Evolutionary conservation across 2,329 filamentous ascomycete genomes (phyloP), one percentile per base, ranked within the genome.

Genomic region (Pyricularia sp.): DNA sequence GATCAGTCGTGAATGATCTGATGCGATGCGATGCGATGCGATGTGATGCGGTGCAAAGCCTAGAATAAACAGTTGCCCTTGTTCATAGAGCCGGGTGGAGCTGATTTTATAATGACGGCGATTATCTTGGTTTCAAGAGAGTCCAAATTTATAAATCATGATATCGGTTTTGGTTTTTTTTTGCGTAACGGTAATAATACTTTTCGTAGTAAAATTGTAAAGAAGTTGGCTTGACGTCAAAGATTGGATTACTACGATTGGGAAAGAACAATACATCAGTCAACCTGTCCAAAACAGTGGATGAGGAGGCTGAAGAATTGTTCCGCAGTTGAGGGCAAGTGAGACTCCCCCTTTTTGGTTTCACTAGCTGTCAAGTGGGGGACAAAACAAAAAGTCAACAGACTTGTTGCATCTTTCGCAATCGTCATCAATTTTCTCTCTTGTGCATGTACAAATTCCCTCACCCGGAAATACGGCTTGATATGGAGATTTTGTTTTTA

Each of bases 391-490:
- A 55, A 55, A 55, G n/a, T 55, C 20, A 55, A 55, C 42, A 55
- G 20, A 55, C 42, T 55, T 20, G 42, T 2, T 55, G 58, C 25
- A 28, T 61, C 58, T 61, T 61, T 61, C 23, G 58, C 25, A 61
- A 28, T 61, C 58, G 42, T 68, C 66, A 67, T 70, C 31, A n/a
- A 55, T 55, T 55, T n/a, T 55, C 42, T 55, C 42, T 55, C 20
- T 2, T n/a, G 42, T n/a, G 42, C 20, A 5, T 55, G 9, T n/a
- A 55, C 20, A n/a, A 55, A 55, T 7, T 55, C 42, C 5, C 42
- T 55, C 42, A 55, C 17, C 6, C 42, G 42, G 42, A 20, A 20
- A 55, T 55, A 55, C 42, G 42, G 42, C 42, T 55, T 7, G 42
- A 17, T 36, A 36, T 55, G 20, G 11, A 36, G 4, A 4, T 33